Conservation (phyloP, 371 early-diverging fungal genomes). For the Mucor piriformis region DNA sequence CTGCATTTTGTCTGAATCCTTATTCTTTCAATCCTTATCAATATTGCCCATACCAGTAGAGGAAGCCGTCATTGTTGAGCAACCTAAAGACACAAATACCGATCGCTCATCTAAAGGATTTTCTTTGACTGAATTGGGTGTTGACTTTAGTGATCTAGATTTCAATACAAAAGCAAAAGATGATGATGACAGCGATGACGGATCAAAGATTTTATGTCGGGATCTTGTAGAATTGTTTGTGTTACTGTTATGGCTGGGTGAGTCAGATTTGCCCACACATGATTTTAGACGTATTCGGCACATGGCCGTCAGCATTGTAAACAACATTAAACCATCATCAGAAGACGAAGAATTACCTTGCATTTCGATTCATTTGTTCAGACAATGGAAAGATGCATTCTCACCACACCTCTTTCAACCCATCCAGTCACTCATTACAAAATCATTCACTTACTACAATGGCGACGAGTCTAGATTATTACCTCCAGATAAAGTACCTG, state of each 20-base stretch:
- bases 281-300: constrained; percentile 2
- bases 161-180: constrained; percentile 11
- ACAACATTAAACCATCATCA: constrained; percentile 16
- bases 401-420: constrained; percentile 53
- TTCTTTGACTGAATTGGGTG: constrained; percentile 44
- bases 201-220: constrained; percentile 23
- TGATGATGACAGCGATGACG: constrained; percentile 7
- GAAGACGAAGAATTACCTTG: constrained; percentile 11
- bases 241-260: constrained; percentile 45
- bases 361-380: constrained; percentile 27
- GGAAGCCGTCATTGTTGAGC: neutral
- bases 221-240: constrained; percentile 41
- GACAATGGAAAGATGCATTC: constrained; percentile 48
- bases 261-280: constrained; percentile 9
- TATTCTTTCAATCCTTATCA: constrained; percentile 51
- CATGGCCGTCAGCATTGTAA: constrained; percentile 9
- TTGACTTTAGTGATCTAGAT: constrained; percentile 43
- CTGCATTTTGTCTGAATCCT: constrained; percentile 26
- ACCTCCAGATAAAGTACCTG: constrained; percentile 29
- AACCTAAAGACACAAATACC: neutral
- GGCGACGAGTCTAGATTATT: constrained; percentile 3
- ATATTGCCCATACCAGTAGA: constrained; percentile 24
- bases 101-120: constrained; percentile 18
- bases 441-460: constrained; percentile 38
- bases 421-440: constrained; percentile 53